Percentiles rank a stretch among this genome's conserved stretches.
Evolutionary conservation across 768 basidiomycete species (phyloP).

Genomic region (Pisolithus microcarpus): DNA sequence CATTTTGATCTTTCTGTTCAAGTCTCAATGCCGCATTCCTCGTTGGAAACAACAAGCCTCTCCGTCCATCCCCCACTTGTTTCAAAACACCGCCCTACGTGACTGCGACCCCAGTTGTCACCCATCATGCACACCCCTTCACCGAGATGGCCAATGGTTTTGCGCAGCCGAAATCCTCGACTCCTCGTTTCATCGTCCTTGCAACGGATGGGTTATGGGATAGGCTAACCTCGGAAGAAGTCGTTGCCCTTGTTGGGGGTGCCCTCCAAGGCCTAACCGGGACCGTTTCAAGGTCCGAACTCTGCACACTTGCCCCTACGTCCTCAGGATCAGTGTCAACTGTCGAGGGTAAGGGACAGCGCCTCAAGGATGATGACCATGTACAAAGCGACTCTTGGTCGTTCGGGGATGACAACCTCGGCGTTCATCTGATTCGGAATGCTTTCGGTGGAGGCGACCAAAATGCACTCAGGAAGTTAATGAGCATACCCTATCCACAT

Average conservation of each 20-base stretch:
- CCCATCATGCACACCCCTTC: slow-evolving; percentile 63
- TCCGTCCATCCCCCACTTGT: slow-evolving; percentile 52
- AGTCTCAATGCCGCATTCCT: slow-evolving; percentile 63
- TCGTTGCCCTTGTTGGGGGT: slow-evolving; percentile 80
- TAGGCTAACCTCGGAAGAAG: slow-evolving; percentile 71
- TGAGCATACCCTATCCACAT: slow-evolving; percentile 80
- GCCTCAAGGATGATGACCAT: slow-evolving; percentile 4
- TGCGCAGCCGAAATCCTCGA: slow-evolving; percentile 16
- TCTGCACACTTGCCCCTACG: slow-evolving; percentile 52
- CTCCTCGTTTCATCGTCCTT: slow-evolving; percentile 74
- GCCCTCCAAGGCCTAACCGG: slow-evolving; percentile 70
- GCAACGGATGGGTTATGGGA: slow-evolving; percentile 87
- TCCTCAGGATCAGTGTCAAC: slow-evolving; percentile 40
- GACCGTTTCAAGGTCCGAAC: slow-evolving; percentile 48
- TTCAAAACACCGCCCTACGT: slow-evolving; percentile 94
- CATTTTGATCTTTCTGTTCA: slow-evolving; percentile 1
- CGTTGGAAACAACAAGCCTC: slow-evolving; percentile 48
- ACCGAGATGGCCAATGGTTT: slow-evolving; percentile 20
- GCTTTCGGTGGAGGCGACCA: slow-evolving; percentile 84
- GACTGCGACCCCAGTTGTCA: slow-evolving; percentile 74
- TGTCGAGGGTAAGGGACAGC: slow-evolving; percentile 58
- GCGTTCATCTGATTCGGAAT: slow-evolving; percentile 82
- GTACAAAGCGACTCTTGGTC: slow-evolving; percentile 53
- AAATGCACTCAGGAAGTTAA: slow-evolving; percentile 43
- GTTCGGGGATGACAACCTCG: slow-evolving; percentile 72